phyloP scores from a whole-genome alignment of 139 green algal species.

The Coelastrella sp. region DNA sequence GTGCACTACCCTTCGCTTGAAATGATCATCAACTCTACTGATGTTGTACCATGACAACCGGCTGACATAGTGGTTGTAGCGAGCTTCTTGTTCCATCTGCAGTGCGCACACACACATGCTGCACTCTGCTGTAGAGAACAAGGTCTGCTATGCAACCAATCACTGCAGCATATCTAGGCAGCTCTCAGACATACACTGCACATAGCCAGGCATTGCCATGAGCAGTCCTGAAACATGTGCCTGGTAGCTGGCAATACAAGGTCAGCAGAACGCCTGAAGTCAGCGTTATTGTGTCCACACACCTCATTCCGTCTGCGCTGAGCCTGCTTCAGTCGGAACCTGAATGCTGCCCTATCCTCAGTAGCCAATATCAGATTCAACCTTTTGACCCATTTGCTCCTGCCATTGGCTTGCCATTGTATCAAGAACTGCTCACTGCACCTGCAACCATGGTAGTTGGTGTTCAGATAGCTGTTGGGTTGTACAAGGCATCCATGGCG shows the following conservation, averaged over 20 bases:
- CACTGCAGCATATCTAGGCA: too few species aligned
- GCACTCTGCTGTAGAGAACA: not conserved
- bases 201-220: too few species aligned
- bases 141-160: too few species aligned
- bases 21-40: slow-evolving; percentile 66
- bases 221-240: too few species aligned
- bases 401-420: slow-evolving; percentile 64
- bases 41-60: slow-evolving; percentile 67
- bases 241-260: too few species aligned
- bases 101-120: too few species aligned
- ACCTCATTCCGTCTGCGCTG: slow-evolving; percentile 56
- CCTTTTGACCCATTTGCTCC: slow-evolving; percentile 76
- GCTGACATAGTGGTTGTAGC: slow-evolving; percentile 69
- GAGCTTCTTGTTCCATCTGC: slow-evolving; percentile 65
- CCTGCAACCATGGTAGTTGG: slow-evolving; percentile 34
- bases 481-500: not conserved
- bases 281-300: not conserved
- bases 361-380: slow-evolving; percentile 79
- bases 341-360: slow-evolving; percentile 69
- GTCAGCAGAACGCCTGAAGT: too few species aligned
- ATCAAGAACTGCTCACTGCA: slow-evolving; percentile 67
- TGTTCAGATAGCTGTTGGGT: not conserved
- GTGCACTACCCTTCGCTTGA: slow-evolving; percentile 46
- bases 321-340: slow-evolving; percentile 53
- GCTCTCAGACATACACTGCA: too few species aligned